These are phyloP conservation scores for Fusarium buharicum DNA, from an alignment of 2,329 filamentous ascomycete species.

Conservation along the genomic window DNA sequence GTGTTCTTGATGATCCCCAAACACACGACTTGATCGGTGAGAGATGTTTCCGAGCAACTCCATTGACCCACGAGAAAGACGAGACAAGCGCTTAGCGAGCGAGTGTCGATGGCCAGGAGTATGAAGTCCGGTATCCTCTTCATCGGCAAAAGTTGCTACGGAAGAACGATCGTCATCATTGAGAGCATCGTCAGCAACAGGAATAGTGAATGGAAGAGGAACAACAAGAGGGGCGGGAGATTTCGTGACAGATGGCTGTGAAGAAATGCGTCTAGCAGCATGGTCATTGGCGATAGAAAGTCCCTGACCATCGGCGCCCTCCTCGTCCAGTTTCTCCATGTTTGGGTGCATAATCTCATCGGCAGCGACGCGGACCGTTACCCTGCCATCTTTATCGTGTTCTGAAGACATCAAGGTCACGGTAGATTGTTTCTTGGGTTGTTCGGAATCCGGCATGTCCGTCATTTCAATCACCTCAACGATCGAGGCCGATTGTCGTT, in stretches of 20 bases:
- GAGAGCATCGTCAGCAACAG: conserved; percentile 55
- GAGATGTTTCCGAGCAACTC: conserved; percentile 59
- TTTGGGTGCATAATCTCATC: conserved; percentile 56
- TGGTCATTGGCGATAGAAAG: conserved; percentile 23
- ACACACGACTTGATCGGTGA: conserved; percentile 43
- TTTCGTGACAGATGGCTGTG: conserved; percentile 33
- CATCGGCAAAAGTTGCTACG: conserved; percentile 75
- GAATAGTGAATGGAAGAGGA: conserved; percentile 73
- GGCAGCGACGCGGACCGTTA: conserved; percentile 64
- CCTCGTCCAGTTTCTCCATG: conserved; percentile 42
- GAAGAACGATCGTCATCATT: conserved; percentile 68
- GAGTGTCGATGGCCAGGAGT: conserved; percentile 50
- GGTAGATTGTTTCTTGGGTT: conserved; percentile 40
- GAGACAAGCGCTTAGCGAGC: conserved; percentile 61
- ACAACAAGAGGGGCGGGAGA: conserved; percentile 62
- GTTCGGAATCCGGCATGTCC: conserved; percentile 55
- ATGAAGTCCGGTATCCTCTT: conserved; percentile 55
- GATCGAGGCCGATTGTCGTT: conserved; percentile 50
- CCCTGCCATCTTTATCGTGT: conserved; percentile 55
- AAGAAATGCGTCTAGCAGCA: conserved; percentile 40
- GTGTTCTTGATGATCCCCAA: conserved; percentile 28
- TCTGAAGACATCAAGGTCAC: conserved; percentile 55
- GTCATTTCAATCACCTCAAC: conserved; percentile 66
- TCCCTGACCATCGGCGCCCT: conserved; percentile 31
- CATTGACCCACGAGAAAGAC: conserved; percentile 60